Evolutionary conservation across 2,329 filamentous ascomycete genomes (phyloP).

Genomic region (Dichotomopilus funicola): DNA sequence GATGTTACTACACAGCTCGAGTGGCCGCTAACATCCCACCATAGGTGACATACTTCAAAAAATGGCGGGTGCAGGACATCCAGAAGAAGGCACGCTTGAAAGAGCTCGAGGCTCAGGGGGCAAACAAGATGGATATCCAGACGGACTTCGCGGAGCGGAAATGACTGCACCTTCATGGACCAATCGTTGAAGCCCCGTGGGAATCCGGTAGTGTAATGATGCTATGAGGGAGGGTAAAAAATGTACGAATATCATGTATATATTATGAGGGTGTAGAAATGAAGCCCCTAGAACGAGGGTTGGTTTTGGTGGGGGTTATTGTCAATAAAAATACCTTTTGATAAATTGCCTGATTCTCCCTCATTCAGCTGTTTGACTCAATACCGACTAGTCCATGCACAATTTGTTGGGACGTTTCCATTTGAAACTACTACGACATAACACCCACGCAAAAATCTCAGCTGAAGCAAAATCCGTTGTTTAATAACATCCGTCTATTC

Average conservation of each 20-base stretch:
- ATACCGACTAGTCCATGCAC: too few species aligned
- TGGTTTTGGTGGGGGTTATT: too few species aligned
- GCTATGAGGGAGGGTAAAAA: background rate
- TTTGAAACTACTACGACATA: too few species aligned
- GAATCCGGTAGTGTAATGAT: background rate
- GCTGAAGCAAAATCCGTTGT: background rate
- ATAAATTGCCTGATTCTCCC: too few species aligned
- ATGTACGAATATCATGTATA: background rate
- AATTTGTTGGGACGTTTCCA: too few species aligned
- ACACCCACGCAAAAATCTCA: too few species aligned
- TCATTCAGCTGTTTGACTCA: too few species aligned
- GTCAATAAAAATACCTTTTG: too few species aligned
- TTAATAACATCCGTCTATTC: background rate
- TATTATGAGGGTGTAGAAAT: background rate
- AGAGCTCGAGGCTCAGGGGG: conserved; percentile 66
- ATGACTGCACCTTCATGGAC: background rate
- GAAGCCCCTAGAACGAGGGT: too few species aligned
- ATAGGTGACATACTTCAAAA: conserved; percentile 95
- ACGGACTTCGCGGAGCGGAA: conserved; percentile 21
- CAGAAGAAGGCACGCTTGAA: conserved; percentile 76
- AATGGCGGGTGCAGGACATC: conserved; percentile 85
- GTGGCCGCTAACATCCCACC: background rate
- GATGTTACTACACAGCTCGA: too few species aligned
- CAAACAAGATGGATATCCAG: conserved; percentile 48
- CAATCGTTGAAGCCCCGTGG: too few species aligned